phyloP scores from a whole-genome alignment of 257 asterid species.

The Linaria vulgaris region DNA sequence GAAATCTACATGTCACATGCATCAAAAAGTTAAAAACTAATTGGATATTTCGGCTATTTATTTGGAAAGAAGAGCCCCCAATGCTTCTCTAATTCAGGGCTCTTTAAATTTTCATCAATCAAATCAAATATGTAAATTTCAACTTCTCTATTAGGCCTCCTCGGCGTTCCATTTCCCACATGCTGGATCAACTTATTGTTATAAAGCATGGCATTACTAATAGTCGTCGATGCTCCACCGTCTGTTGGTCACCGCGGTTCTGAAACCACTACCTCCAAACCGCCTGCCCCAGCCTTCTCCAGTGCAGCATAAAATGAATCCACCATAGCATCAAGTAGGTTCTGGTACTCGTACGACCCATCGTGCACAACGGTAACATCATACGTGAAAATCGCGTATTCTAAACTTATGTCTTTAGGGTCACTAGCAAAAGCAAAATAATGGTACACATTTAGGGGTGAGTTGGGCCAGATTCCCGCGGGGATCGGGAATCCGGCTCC shows the following conservation, averaged over 20 bases:
- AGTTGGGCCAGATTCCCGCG: no score
- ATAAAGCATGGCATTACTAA: slow-evolving; percentile 36
- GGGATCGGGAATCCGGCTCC: no score
- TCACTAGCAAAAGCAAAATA: slow-evolving; percentile 28
- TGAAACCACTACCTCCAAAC: slow-evolving; percentile 35
- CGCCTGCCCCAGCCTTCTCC: slow-evolving; percentile 33
- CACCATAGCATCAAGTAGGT: slow-evolving; percentile 41
- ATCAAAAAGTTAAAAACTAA: slow-evolving; percentile 2
- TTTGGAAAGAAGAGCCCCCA: slow-evolving; percentile 38
- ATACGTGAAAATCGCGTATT: slow-evolving; percentile 32
- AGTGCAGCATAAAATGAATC: slow-evolving; percentile 39
- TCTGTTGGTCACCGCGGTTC: slow-evolving; percentile 56
- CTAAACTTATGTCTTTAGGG: slow-evolving; percentile 11
- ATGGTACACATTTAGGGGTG: slow-evolving; percentile 42
- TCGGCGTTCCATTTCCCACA: slow-evolving; percentile 29
- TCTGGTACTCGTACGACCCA: slow-evolving; percentile 30
- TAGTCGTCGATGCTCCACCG: slow-evolving; percentile 37
- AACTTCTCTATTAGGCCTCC: slow-evolving; percentile 32
- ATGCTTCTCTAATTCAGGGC: slow-evolving; percentile 41
- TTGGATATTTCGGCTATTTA: slow-evolving; percentile 23
- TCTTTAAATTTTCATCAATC: slow-evolving; percentile 40
- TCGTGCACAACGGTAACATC: slow-evolving; percentile 9
- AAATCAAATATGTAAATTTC: slow-evolving; percentile 34
- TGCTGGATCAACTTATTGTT: slow-evolving; percentile 30
- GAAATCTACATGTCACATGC: no score